A percentile compares a stretch with the other conserved stretches of the same genome.
phyloP scores from a whole-genome alignment of 2,329 filamentous ascomycete species.

The Neopestalotiopsis sp. region DNA sequence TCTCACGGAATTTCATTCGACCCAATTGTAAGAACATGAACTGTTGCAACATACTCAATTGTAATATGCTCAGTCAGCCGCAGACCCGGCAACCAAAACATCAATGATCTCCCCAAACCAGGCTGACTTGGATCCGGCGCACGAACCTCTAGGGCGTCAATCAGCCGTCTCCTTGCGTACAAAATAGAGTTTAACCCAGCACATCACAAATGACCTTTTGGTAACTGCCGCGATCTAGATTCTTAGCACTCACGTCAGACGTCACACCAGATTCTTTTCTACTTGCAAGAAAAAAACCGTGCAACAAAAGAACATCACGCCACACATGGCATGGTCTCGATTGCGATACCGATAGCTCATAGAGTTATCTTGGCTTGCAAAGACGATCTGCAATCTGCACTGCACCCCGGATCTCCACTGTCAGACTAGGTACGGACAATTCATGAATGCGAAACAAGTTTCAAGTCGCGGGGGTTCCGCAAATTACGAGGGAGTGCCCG shows the following conservation, averaged over 20 bases:
- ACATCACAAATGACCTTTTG: background rate
- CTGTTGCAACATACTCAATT: no score
- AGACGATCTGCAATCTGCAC: slow-evolving; percentile 1
- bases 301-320: background rate
- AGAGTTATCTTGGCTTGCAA: background rate
- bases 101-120: no score
- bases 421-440: background rate
- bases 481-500: background rate
- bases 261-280: background rate
- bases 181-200: background rate
- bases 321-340: background rate
- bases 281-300: background rate
- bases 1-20: no score
- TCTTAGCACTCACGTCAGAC: background rate
- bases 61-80: no score
- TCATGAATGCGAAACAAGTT: slow-evolving; percentile 4
- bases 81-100: no score
- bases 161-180: background rate
- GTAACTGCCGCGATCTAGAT: background rate
- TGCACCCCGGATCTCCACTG: slow-evolving; percentile 1
- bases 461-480: background rate
- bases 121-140: no score
- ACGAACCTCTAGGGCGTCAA: background rate
- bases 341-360: background rate
- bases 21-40: no score